Evolutionary conservation across 441 rosid genomes (phyloP).

Genomic region (Populus trichocarpa): DNA sequence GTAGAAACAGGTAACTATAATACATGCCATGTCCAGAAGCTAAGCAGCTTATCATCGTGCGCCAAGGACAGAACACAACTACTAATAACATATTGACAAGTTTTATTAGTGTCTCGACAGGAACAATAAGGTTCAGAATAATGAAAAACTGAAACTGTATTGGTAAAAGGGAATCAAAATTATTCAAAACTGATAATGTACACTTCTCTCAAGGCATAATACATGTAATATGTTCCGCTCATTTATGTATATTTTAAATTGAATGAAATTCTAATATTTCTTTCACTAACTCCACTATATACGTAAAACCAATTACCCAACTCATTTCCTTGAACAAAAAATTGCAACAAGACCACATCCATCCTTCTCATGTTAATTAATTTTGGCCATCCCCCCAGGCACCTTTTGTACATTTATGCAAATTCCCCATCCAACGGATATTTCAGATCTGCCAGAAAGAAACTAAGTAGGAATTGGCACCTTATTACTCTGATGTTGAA

Average conservation of each 20-base stretch:
- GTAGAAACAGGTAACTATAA: background rate
- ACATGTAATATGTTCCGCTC: constrained; percentile 31
- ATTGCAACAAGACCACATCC: constrained; percentile 28
- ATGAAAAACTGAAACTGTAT: background rate
- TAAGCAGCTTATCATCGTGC: background rate
- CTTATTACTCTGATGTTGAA: constrained; percentile 28
- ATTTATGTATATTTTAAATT: constrained; percentile 25
- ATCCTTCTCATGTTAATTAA: constrained; percentile 38
- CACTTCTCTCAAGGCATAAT: constrained; percentile 33
- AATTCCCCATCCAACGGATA: constrained; percentile 22
- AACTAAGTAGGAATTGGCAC: constrained; percentile 16
- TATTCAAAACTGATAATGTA: constrained; percentile 54
- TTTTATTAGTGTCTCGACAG: background rate
- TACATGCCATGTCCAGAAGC: no score
- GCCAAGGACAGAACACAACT: background rate
- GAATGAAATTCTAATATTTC: constrained; percentile 19
- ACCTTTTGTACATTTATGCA: constrained; percentile 17
- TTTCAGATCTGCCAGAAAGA: constrained; percentile 25
- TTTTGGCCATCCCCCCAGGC: constrained; percentile 33
- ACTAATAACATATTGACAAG: background rate
- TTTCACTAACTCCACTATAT: constrained; percentile 35
- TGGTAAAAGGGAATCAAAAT: constrained; percentile 18
- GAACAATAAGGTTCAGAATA: background rate
- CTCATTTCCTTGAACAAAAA: constrained; percentile 25
- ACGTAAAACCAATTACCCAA: constrained; percentile 35